These are phyloP conservation scores for Solanum acaule DNA, from an alignment of 257 asterid genomes.

Conservation along the genomic window DNA sequence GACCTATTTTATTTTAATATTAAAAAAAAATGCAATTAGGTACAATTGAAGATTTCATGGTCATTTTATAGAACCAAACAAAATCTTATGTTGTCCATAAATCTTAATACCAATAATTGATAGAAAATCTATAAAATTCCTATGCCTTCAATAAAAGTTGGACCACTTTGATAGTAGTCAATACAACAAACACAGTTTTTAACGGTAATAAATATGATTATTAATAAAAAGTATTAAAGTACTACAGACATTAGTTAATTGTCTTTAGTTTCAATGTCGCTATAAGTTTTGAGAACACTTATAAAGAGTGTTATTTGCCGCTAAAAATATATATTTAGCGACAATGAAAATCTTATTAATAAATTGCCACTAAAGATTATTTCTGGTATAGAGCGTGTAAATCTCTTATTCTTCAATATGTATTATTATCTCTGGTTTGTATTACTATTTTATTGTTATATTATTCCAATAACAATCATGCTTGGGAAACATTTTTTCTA, in stretches of 20 bases:
- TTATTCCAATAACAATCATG: background rate
- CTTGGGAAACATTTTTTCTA: background rate
- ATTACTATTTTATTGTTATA: background rate
- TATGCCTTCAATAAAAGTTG: background rate
- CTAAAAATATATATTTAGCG: too few relatives aligned
- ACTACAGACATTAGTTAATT: too few relatives aligned
- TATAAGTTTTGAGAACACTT: too few relatives aligned
- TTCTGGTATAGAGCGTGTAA: rapidly evolving
- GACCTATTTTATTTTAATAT: too few relatives aligned
- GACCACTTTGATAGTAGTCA: background rate
- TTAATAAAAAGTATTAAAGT: too few relatives aligned
- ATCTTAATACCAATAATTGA: background rate
- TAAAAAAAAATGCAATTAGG: background rate
- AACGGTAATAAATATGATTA: too few relatives aligned
- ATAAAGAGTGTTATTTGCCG: too few relatives aligned
- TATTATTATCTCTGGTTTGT: background rate
- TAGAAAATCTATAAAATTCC: background rate
- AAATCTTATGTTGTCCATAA: background rate
- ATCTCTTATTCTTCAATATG: too few relatives aligned
- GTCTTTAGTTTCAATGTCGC: too few relatives aligned
- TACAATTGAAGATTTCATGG: background rate
- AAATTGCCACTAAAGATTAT: too few relatives aligned
- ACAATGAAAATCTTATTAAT: too few relatives aligned
- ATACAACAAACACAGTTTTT: too few relatives aligned
- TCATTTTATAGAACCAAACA: background rate